Evolutionary conservation across 805 yeast genomes (phyloP).

Genomic region (Candida taoyuanica): DNA sequence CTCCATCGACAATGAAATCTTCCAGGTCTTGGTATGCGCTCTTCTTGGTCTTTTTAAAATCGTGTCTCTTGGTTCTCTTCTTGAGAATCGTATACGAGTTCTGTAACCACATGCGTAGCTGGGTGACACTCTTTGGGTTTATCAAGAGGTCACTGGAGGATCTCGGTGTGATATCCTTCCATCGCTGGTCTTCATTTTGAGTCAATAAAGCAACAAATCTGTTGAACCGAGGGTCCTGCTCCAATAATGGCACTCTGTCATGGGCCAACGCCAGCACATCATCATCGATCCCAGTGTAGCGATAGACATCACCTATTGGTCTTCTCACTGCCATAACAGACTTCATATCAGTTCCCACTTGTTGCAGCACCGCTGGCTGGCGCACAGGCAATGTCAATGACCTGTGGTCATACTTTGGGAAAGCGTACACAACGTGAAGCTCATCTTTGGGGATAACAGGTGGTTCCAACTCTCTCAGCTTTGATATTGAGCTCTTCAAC

Average conservation of each 20-base stretch:
- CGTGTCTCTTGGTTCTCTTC: constrained; percentile 31
- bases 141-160: constrained; percentile 29
- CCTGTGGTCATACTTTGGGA: constrained; percentile 4
- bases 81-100: constrained; percentile 32
- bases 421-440: constrained; percentile 15
- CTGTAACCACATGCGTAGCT: constrained; percentile 29
- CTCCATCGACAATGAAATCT: constrained; percentile 29
- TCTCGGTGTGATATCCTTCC: no score
- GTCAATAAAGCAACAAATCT: constrained; percentile 1
- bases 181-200: no score
- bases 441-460: constrained; percentile 13
- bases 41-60: constrained; percentile 25
- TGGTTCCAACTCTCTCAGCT: constrained; percentile 17
- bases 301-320: not conserved
- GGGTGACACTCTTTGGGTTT: constrained; percentile 19
- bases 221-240: constrained; percentile 2
- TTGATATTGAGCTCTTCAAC: constrained; percentile 17
- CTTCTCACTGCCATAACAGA: not conserved
- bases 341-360: constrained; percentile 2
- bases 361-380: not conserved
- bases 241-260: no score
- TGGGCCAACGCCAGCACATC: not conserved
- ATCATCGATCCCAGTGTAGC: not conserved
- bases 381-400: constrained; percentile 1
- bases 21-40: constrained; percentile 25